Percentiles rank a stretch among this genome's conserved stretches.
Conservation (phyloP, 2,329 filamentous ascomycete species). For the Tolypocladium nubicola region DNA sequence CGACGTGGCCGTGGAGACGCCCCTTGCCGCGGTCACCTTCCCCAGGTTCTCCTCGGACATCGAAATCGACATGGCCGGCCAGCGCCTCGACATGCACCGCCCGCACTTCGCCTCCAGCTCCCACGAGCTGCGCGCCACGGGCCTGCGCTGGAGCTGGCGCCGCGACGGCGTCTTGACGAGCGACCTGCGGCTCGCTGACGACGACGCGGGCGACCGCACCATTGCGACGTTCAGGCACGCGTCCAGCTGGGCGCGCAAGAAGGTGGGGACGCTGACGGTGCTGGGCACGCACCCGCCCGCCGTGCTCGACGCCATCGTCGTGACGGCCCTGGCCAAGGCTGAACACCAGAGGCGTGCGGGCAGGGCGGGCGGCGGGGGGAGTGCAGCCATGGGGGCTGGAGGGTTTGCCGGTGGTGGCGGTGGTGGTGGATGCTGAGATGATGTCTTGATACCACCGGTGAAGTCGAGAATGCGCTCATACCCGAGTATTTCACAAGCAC, state of each 20-base stretch:
- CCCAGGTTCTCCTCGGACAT: background rate
- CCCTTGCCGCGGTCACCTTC: background rate
- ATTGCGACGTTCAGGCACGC: background rate
- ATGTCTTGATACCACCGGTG: background rate
- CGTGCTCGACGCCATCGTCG: background rate
- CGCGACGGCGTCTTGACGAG: background rate
- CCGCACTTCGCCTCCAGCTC: background rate
- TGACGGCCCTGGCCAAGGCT: background rate
- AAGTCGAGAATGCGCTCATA: background rate
- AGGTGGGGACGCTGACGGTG: background rate
- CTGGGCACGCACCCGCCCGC: background rate
- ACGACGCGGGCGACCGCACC: background rate
- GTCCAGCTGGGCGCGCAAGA: background rate
- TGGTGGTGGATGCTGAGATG: too few species aligned
- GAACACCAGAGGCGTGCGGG: background rate
- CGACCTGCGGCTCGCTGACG: background rate
- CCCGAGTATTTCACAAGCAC: background rate
- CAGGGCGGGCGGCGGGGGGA: too few species aligned
- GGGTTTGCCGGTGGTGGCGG: too few species aligned
- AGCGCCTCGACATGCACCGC: background rate
- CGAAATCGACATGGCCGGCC: background rate
- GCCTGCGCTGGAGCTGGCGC: background rate
- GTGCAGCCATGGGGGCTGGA: too few species aligned
- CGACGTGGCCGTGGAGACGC: background rate
- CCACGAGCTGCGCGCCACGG: background rate